These are phyloP conservation scores for Collybia mongolica DNA, from an alignment of 768 basidiomycete species.

Conservation along the genomic window DNA sequence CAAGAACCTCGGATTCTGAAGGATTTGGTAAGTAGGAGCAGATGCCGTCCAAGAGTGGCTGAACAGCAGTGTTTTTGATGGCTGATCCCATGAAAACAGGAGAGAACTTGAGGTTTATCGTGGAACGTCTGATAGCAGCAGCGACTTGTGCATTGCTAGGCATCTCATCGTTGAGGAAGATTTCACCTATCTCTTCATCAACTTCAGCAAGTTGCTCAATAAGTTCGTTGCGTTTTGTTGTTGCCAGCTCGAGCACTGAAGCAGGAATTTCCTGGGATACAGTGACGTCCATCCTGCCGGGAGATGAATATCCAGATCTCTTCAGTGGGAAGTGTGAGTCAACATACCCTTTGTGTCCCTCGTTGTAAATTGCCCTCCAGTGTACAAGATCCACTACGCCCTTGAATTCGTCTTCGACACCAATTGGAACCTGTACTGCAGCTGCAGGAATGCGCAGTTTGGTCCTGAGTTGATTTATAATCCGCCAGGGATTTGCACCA, in stretches of 20 bases:
- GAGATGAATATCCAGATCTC: background rate
- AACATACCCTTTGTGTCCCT: conserved; percentile 89
- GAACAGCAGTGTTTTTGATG: conserved; percentile 95
- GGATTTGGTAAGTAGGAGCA: conserved; percentile 95
- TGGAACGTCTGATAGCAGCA: conserved; percentile 85
- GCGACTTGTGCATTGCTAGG: conserved; percentile 75
- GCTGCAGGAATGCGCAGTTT: conserved; percentile 94
- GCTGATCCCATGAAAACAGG: conserved; percentile 98
- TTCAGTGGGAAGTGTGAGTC: background rate
- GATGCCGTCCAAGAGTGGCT: conserved; percentile 91
- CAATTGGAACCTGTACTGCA: conserved; percentile 95
- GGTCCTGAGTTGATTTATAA: conserved; percentile 85
- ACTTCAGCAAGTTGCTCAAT: conserved; percentile 96
- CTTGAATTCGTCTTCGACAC: conserved; percentile 79
- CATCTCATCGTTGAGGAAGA: conserved; percentile 81
- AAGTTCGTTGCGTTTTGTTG: conserved; percentile 84
- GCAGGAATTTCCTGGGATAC: conserved; percentile 88
- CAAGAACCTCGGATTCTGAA: conserved; percentile 71
- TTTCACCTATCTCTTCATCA: conserved; percentile 92
- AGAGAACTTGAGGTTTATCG: conserved; percentile 85
- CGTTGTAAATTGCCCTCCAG: conserved; percentile 93
- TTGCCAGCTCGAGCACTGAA: conserved; percentile 68
- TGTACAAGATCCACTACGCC: conserved; percentile 94
- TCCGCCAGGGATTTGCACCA: conserved; percentile 96
- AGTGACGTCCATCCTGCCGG: conserved; percentile 66